Base-by-base conservation (phyloP, 352 stramenopile species). In the Phytopythium montanum region DNA sequence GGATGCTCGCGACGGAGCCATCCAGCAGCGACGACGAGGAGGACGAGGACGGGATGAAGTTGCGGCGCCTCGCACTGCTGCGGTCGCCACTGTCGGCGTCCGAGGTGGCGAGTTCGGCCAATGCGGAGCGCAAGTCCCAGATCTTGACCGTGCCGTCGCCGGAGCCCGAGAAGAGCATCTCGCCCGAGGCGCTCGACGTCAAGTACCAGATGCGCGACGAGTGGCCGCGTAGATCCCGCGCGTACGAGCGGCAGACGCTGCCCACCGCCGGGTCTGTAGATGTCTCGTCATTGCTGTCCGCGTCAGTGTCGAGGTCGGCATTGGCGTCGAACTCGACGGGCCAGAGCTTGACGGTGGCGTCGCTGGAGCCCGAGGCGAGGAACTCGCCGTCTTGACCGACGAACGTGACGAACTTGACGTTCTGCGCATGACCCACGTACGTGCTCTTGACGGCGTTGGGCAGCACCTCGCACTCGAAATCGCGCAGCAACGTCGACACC, bases 381-480 rank as follows among this genome's bases (percentile, higher is more conserved):
- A 95, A 81, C 49, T 92, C 81, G 18, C 87, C 87, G 51, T 96
- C 85, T 1, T 82, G 81, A 21, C 87, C 87, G 25, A 95, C 76
- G 70, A 96, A 95, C 5, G 82, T 92, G 18, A 92, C 86, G 60
- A 85, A 92, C 60, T 96, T 96, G 39, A 96, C 83, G 62, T 96
- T 96, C 65, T 94, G 82, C 45, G 74, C 80, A 61, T 96, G 87
- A 2, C 87, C 85, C 13, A 88, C 77, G 54, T 94, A 95, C 13
- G 86, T 95, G 59, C 75, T 83, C 70, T 94, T 94, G 49, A 95
- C 85, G 8, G 78, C 79, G 57, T 94, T 93, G 12, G 87, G 87
- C 31, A 96, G 67, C 34, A 94, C 85, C 23, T 94, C 82, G 60
- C 87, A 92, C 64, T 95, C 83, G 68, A 94, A 96, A 60, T 96